Evolutionary conservation across 257 asterid genomes (phyloP).

Genomic region (Solanum etuberosum): DNA sequence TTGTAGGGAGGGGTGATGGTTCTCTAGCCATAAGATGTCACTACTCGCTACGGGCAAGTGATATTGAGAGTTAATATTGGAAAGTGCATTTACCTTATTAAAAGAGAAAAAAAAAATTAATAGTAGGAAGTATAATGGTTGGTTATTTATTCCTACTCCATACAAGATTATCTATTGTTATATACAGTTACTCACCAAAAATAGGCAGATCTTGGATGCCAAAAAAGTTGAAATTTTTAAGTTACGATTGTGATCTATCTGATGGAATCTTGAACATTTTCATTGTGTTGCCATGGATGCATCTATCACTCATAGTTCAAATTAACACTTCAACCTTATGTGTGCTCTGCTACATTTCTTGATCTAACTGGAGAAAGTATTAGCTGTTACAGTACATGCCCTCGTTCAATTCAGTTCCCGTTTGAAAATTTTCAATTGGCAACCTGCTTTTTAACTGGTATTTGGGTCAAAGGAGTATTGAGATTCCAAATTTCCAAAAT

Average conservation of each 20-base stretch:
- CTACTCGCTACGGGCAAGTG: background rate
- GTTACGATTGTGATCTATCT: background rate
- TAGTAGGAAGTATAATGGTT: background rate
- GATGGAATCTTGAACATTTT: background rate
- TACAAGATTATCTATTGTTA: background rate
- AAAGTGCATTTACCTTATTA: background rate
- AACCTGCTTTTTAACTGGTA: background rate
- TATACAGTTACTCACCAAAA: background rate
- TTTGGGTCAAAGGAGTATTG: background rate
- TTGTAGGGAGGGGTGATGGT: background rate
- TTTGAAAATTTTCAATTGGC: background rate
- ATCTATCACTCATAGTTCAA: background rate
- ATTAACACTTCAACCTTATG: background rate
- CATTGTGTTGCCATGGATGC: background rate
- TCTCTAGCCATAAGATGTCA: background rate
- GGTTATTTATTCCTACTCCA: background rate
- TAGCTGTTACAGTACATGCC: background rate
- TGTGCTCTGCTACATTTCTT: background rate
- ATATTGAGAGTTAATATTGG: background rate
- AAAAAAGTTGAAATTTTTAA: background rate
- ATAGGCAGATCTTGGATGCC: background rate
- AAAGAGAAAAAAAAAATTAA: background rate
- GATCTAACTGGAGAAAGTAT: background rate
- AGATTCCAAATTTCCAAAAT: background rate
- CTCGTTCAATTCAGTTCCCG: background rate